phyloP scores from a whole-genome alignment of 148 eudicot genomes.

The Vaccinium macrocarpon region DNA sequence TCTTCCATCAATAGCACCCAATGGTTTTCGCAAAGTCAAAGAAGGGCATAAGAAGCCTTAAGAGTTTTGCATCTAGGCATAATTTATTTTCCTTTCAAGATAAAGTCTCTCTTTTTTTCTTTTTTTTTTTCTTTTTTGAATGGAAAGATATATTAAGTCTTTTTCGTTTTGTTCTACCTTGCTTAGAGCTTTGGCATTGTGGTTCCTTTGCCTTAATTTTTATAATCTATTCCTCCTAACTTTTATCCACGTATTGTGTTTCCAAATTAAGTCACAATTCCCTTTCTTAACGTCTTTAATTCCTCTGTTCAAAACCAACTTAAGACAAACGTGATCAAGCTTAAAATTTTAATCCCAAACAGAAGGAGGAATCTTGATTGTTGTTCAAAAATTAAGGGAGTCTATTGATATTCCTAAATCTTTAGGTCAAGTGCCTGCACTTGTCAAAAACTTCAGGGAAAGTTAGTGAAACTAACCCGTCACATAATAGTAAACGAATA shows the following conservation, averaged over 20 bases:
- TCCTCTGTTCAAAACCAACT: neutral
- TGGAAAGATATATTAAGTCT: neutral
- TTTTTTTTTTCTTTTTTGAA: neutral
- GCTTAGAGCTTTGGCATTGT: neutral
- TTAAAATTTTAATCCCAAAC: neutral
- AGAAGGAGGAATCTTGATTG: neutral
- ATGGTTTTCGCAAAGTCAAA: too few relatives aligned
- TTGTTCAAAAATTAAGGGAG: neutral
- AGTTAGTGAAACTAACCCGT: neutral
- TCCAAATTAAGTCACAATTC: neutral
- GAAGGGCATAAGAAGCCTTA: too few relatives aligned
- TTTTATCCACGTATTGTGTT: neutral
- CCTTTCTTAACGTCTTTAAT: neutral
- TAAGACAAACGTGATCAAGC: neutral
- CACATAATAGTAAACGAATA: neutral
- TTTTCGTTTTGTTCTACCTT: neutral
- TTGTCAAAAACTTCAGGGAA: neutral
- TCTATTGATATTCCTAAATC: neutral
- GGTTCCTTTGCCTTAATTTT: neutral
- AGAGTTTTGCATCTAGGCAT: neutral
- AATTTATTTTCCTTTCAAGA: neutral
- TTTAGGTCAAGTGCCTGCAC: neutral
- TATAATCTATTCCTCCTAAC: neutral
- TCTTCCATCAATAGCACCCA: too few relatives aligned
- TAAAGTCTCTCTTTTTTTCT: too few relatives aligned